Evolutionary conservation across 2,329 filamentous ascomycete genomes (phyloP).

Genomic region (Aspergillus sclerotialis): DNA sequence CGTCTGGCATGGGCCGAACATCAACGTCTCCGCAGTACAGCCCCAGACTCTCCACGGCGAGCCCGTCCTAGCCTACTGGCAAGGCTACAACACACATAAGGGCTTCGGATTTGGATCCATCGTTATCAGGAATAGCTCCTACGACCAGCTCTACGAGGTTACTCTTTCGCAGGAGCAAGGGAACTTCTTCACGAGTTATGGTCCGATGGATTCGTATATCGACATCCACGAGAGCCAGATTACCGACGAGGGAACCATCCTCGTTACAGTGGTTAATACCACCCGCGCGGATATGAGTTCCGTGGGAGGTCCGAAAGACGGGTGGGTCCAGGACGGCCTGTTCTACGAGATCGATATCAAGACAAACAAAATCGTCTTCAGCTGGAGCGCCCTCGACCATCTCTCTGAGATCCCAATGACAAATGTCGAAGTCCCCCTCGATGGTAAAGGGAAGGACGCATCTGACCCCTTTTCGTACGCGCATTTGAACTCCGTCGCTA

Average conservation of each 20-base stretch:
- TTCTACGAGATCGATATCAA: slow-evolving; percentile 20
- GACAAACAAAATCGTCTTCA: slow-evolving; percentile 17
- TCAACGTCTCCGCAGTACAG: slow-evolving; percentile 10
- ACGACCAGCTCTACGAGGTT: slow-evolving; percentile 16
- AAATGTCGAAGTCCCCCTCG: slow-evolving; percentile 8
- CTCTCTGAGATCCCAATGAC: slow-evolving; percentile 12
- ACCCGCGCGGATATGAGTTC: slow-evolving; percentile 14
- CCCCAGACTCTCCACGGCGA: slow-evolving; percentile 14
- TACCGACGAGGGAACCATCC: slow-evolving; percentile 14
- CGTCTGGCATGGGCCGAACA: slow-evolving; percentile 16
- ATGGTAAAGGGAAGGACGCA: slow-evolving; percentile 6
- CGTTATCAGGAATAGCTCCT: slow-evolving; percentile 15
- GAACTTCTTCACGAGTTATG: slow-evolving; percentile 8
- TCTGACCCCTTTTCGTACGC: slow-evolving; percentile 16
- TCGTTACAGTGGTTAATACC: slow-evolving; percentile 16
- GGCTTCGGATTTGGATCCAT: slow-evolving; percentile 14
- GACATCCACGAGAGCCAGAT: slow-evolving; percentile 19
- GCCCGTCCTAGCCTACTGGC: slow-evolving; percentile 21
- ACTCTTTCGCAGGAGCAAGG: slow-evolving; percentile 6
- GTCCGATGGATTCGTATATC: slow-evolving; percentile 13
- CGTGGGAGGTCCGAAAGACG: slow-evolving; percentile 15
- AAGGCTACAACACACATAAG: slow-evolving; percentile 7
- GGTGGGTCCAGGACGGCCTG: slow-evolving; percentile 20
- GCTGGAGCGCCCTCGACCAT: slow-evolving; percentile 19
- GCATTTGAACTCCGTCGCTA: slow-evolving; percentile 16